These are phyloP conservation scores for Parastagonospora nodorum DNA, from an alignment of 2,329 filamentous ascomycete species.

Conservation along the genomic window DNA sequence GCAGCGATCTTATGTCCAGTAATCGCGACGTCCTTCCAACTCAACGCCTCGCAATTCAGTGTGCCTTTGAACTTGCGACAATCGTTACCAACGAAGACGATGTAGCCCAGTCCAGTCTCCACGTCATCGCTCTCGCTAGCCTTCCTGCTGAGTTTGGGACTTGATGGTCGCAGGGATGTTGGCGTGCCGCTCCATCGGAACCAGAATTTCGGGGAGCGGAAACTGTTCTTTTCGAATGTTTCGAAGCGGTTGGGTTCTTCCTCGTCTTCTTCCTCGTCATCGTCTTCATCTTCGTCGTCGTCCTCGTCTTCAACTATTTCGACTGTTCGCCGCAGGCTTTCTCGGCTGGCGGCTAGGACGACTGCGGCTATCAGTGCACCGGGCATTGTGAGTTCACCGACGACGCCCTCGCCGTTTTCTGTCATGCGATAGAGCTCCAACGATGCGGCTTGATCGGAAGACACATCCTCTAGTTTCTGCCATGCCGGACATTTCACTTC, in stretches of 20 bases:
- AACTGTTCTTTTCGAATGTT: conserved; percentile 33
- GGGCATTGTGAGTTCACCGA: conserved; percentile 23
- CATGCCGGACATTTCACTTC: conserved; percentile 25
- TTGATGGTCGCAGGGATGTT: background rate
- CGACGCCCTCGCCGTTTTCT: conserved; percentile 22
- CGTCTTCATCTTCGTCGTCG: conserved; percentile 3
- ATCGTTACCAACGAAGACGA: conserved; percentile 26
- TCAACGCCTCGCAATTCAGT: conserved; percentile 19
- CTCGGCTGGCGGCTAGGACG: conserved; percentile 24
- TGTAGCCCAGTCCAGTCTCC: conserved; percentile 24
- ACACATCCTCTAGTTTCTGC: conserved; percentile 11
- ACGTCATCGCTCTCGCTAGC: background rate
- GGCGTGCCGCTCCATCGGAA: conserved; percentile 26
- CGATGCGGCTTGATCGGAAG: conserved; percentile 7
- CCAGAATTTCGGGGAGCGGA: conserved; percentile 35
- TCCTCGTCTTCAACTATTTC: conserved; percentile 8
- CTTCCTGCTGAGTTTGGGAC: background rate
- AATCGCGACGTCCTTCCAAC: conserved; percentile 27
- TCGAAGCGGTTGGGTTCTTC: conserved; percentile 17
- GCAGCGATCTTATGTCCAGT: conserved; percentile 21
- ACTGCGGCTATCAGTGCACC: conserved; percentile 17
- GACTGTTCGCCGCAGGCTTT: conserved; percentile 12
- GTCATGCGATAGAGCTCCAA: conserved; percentile 28
- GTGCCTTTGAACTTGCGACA: conserved; percentile 33
- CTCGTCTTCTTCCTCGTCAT: conserved; percentile 4